phyloP scores from a whole-genome alignment of 2,329 filamentous ascomycete species.

The Fusarium hainanense region DNA sequence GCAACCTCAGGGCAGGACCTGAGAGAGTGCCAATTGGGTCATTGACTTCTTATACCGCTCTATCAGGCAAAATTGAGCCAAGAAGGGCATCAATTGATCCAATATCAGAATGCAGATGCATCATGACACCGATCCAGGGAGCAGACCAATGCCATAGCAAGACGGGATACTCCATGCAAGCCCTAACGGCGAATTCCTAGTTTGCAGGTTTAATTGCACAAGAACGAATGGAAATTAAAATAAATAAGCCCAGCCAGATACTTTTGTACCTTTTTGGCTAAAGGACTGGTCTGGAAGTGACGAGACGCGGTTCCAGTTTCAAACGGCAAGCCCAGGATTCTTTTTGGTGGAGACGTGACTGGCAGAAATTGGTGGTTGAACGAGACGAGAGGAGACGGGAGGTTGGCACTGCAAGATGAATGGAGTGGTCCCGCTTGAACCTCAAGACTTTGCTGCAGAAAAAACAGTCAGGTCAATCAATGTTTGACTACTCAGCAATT shows the following conservation, averaged over 20 bases:
- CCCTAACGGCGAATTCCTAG: not conserved
- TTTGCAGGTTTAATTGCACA: not conserved
- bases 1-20: not conserved
- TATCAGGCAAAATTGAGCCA: accelerated
- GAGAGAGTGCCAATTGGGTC: not conserved
- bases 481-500: not conserved
- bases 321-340: not conserved
- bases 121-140: not conserved
- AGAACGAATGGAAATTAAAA: conserved; percentile 15
- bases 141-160: not conserved
- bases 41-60: not conserved
- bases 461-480: not conserved
- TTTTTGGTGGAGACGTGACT: conserved; percentile 38
- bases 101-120: not conserved
- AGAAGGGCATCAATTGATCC: not conserved
- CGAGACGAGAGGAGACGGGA: conserved; percentile 22
- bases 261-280: not conserved
- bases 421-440: conserved; percentile 8
- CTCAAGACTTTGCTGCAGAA: not conserved
- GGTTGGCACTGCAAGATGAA: conserved; percentile 14
- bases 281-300: conserved; percentile 30
- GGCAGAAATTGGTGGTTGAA: conserved; percentile 21
- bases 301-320: conserved; percentile 25
- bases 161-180: conserved; percentile 4
- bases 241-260: conserved; percentile 9